Evolutionary conservation across 768 basidiomycete genomes (phyloP), one percentile per base, ranked within the genome.

Genomic region (Lactarius psammicola): DNA sequence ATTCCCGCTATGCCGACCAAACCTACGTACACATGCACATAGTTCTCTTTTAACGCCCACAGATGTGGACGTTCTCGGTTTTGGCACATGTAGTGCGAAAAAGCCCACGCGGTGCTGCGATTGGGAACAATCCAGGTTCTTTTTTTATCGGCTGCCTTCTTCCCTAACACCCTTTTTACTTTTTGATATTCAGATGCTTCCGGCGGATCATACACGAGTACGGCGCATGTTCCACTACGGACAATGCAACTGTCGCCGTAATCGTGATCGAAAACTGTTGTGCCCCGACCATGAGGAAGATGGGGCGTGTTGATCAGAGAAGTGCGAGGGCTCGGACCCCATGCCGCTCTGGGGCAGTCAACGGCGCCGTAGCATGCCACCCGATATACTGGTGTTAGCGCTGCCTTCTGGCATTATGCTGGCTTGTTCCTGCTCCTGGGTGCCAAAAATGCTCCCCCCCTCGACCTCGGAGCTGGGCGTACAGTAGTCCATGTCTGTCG

Each of bases 31-130:
- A 31, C 28, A 15, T 17, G 31, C 17, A 55, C 11, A 18, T 31
- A 23, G 13, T 55, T 55, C 28, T 17, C 17, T 18, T 55, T 20
- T 30, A 30, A 30, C 30, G 8, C 31, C 53, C 6, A 31, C 15
- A 13, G 13, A 13, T 51, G 23, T 51, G 57, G 57, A 49, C 59
- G 33, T 28, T n/a, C n/a, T 59, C 58, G 58, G 40, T 42, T 30
- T 44, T 44, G 40, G 33, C 34, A 15, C 17, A 56, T 56, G 33
- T 42, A 20, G 56, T 58, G 23, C 23, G 15, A 49, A 49, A 60
- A 1, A 23, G 23, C 15, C 28, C 26, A 18, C 17, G 28, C 17
- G n/a, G 13, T 26, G n/a, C 46, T 26, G 46, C 31, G 33, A 34
- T 44, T 31, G 59, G 13, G 44, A 8, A 60, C 33, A 49, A 49